phyloP scores from a whole-genome alignment of 768 basidiomycete genomes.

The Kwoniella sp. region DNA sequence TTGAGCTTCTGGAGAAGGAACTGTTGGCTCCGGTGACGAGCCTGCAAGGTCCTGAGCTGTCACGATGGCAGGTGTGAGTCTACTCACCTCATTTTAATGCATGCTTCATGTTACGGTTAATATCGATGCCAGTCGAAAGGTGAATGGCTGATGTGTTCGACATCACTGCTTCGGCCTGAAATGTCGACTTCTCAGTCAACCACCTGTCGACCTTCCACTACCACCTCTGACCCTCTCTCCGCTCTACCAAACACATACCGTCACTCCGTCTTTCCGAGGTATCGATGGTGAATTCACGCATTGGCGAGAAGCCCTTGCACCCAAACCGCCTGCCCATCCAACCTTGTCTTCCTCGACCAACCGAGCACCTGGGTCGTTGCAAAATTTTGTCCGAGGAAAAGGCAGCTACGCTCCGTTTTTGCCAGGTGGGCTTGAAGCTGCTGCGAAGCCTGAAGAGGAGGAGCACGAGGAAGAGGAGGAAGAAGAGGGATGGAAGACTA shows the following conservation, averaged over 20 bases:
- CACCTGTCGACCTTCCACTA: constrained; percentile 67
- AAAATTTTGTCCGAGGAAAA: constrained; percentile 89
- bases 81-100: neutral
- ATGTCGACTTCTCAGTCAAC: constrained; percentile 17
- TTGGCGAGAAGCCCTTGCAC: constrained; percentile 65
- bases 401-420: constrained; percentile 89
- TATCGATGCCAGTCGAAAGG: neutral
- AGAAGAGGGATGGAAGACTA: constrained; percentile 60
- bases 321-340: constrained; percentile 56
- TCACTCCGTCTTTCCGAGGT: constrained; percentile 44
- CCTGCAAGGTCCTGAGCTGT: constrained; percentile 73
- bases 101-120: neutral
- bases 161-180: neutral
- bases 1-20: constrained; percentile 69
- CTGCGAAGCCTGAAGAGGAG: constrained; percentile 37
- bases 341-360: constrained; percentile 83
- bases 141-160: neutral
- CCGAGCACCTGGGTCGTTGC: constrained; percentile 74
- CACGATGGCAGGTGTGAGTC: constrained; percentile 77
- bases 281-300: constrained; percentile 46
- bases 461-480: constrained; percentile 56
- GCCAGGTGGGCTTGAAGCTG: constrained; percentile 87
- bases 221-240: constrained; percentile 58
- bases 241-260: constrained; percentile 49
- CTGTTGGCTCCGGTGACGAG: constrained; percentile 70